phyloP scores from a whole-genome alignment of 805 yeast species.

The Blastobotrys americana region DNA sequence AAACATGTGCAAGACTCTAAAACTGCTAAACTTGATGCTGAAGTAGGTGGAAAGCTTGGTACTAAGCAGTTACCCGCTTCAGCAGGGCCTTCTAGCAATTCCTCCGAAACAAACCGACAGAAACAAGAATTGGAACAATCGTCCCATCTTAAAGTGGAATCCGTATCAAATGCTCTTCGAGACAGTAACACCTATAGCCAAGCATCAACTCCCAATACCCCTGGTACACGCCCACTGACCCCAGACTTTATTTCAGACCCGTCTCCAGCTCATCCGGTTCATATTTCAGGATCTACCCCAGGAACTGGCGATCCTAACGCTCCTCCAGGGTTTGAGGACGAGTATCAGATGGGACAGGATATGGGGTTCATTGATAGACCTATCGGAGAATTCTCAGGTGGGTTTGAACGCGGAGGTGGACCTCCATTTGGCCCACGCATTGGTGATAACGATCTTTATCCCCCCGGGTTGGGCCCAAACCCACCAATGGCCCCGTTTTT shows the following conservation, averaged over 20 bases:
- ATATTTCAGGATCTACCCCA: background rate
- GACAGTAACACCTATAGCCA: background rate
- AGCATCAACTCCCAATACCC: background rate
- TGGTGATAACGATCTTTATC: slow-evolving; percentile 34
- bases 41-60: no score
- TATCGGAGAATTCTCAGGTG: slow-evolving; percentile 12
- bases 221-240: slow-evolving; percentile 7
- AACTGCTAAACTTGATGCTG: no score
- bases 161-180: background rate
- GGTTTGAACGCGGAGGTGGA: background rate
- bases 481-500: slow-evolving; percentile 30
- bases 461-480: slow-evolving; percentile 33
- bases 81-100: no score
- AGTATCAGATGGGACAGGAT: slow-evolving; percentile 25
- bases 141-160: no score
- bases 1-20: no score
- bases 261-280: background rate
- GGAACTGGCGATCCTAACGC: slow-evolving; percentile 14
- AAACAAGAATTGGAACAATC: no score
- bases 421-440: slow-evolving; percentile 21
- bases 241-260: background rate
- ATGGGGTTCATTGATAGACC: slow-evolving; percentile 8
- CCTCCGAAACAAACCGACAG: no score
- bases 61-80: no score
- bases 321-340: slow-evolving; percentile 42